Evolutionary conservation across 257 asterid species (phyloP), one percentile per base, ranked within the genome.

Genomic region (Penstemon eatonii): DNA sequence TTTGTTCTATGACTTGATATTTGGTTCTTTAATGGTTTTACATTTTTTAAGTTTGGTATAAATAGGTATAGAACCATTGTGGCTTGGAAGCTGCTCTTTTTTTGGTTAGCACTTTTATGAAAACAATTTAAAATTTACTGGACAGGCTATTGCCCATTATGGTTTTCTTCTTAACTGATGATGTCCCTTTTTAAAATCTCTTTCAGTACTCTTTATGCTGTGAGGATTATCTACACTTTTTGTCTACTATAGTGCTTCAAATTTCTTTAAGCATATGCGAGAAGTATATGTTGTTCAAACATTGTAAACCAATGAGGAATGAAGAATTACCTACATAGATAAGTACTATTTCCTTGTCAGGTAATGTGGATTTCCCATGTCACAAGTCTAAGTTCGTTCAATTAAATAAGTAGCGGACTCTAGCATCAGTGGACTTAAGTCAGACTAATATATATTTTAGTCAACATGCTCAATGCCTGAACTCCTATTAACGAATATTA

Each of bases 11-110:
- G 59, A 52, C 58, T 7, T 66, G 63, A 40, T 68, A 25, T 51
- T 68, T 64, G 60, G 6, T 63, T 37, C 19, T 49, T 62, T 61
- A n/a, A 49, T 59, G 56, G 39, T 62, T 9, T 73, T 55, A 42
- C 71, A 36, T 46, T 63, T 69, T 58, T 2, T 56, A 42, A 25
- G 53, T 63, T 63, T 43, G 1, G 63, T 64, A 54, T 3, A 44
- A 25, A 52, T 37, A 37, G 68, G 54, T 56, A 13, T 60, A 73
- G 18, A 39, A 39, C 5, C 61, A 52, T 36, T 53, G 18, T 57
- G 15, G 8, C 50, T 51, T 56, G 43, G 57, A 62, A 44, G 51
- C 15, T 67, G 46, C 4, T n/a, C 56, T 50, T 46, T 3, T 44
- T 37, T 67, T 64, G 7, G 8, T 56, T 50, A 62, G 59, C 56